These are phyloP conservation scores for Cryptosporidium viatorum DNA, from an alignment of 169 alveolate genomes.

Conservation along the genomic window DNA sequence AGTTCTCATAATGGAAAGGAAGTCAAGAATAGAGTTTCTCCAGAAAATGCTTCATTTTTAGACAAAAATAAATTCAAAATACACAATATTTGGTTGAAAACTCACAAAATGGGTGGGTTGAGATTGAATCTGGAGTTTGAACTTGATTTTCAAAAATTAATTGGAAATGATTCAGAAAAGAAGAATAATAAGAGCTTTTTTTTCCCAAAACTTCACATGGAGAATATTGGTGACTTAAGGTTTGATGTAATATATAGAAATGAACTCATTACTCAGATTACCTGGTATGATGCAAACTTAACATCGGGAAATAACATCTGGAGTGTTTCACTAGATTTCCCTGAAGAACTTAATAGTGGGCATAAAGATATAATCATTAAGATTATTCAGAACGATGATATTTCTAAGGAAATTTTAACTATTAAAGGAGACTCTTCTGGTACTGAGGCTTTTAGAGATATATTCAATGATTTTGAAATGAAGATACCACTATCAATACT, in stretches of 20 bases:
- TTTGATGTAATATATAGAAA: slow-evolving; percentile 2
- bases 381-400: slow-evolving; percentile 3
- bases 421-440: slow-evolving; percentile 47
- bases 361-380: not conserved
- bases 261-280: not conserved
- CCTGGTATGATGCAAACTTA: slow-evolving; percentile 51
- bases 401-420: not conserved
- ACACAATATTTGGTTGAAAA: slow-evolving; percentile 13
- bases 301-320: slow-evolving; percentile 42
- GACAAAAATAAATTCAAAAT: slow-evolving; percentile 13
- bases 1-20: not conserved
- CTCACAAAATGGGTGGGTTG: not conserved
- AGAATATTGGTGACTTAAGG: slow-evolving; percentile 53
- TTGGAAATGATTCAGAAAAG: not conserved
- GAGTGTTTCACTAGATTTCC: slow-evolving; percentile 28
- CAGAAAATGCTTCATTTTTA: not conserved
- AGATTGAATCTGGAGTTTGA: slow-evolving; percentile 40
- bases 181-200: not conserved
- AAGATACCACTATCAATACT: slow-evolving; percentile 9
- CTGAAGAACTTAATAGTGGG: slow-evolving; percentile 10
- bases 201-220: slow-evolving; percentile 39
- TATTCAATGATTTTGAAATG: slow-evolving; percentile 21
- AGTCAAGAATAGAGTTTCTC: not conserved
- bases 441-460: slow-evolving; percentile 29
- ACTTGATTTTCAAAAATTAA: not conserved